phyloP scores from a whole-genome alignment of 208 protist species.

The Leptomonas seymouri region DNA sequence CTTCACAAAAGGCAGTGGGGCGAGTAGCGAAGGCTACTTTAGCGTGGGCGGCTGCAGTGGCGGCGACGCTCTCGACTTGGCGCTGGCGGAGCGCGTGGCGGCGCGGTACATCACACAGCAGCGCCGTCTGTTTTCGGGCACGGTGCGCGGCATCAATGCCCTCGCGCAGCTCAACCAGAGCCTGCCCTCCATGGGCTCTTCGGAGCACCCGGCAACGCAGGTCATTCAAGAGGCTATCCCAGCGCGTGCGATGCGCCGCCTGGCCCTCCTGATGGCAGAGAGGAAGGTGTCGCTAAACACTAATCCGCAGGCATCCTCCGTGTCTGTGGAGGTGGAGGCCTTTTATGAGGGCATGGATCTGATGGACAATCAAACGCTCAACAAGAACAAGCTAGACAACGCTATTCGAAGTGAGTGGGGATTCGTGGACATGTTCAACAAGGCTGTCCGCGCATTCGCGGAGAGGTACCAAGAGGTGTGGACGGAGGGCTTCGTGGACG shows the following conservation, averaged over 20 bases:
- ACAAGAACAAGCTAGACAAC: slow-evolving; percentile 64
- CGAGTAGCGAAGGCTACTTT: slow-evolving; percentile 30
- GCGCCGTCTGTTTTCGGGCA: slow-evolving; percentile 54
- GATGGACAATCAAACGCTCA: slow-evolving; percentile 75
- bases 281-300: slow-evolving; percentile 82
- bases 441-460: slow-evolving; percentile 57
- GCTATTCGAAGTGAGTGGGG: slow-evolving; percentile 70
- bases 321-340: slow-evolving; percentile 85
- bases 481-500: slow-evolving; percentile 35
- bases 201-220: slow-evolving; percentile 30
- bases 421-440: slow-evolving; percentile 61
- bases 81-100: slow-evolving; percentile 70
- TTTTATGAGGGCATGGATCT: slow-evolving; percentile 90
- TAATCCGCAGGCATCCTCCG: slow-evolving; percentile 54
- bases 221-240: slow-evolving; percentile 67
- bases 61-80: slow-evolving; percentile 71
- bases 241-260: slow-evolving; percentile 63
- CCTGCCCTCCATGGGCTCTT: slow-evolving; percentile 22
- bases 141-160: slow-evolving; percentile 34
- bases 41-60: slow-evolving; percentile 30
- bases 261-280: slow-evolving; percentile 72
- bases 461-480: slow-evolving; percentile 20
- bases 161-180: slow-evolving; percentile 35
- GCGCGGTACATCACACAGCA: slow-evolving; percentile 77
- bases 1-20: slow-evolving; percentile 28